phyloP scores from a whole-genome alignment of 1,284 basidiomycete genomes.

The Wallemia mellicola region DNA sequence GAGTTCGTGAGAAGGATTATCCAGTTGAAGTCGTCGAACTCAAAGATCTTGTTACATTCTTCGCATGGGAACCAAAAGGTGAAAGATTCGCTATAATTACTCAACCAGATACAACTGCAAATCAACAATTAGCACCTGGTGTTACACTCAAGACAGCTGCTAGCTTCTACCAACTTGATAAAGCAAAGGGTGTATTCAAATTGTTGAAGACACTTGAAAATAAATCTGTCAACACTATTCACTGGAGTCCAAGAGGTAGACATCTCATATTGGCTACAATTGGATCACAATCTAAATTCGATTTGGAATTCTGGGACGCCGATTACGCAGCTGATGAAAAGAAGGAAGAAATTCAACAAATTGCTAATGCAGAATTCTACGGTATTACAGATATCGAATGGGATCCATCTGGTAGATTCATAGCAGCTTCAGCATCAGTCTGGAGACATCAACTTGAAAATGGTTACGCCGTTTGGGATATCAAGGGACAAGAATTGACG shows the following conservation, averaged over 20 bases:
- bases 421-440: constrained; percentile 73
- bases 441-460: constrained; percentile 93
- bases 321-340: constrained; percentile 60
- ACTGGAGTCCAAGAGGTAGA: constrained; percentile 89
- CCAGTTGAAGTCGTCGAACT: constrained; percentile 94
- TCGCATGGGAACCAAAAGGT: constrained; percentile 95
- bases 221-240: constrained; percentile 77
- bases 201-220: constrained; percentile 50
- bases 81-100: constrained; percentile 74
- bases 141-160: constrained; percentile 86
- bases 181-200: constrained; percentile 78
- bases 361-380: constrained; percentile 85
- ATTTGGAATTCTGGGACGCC: constrained; percentile 96
- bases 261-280: constrained; percentile 88
- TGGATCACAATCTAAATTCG: constrained; percentile 78
- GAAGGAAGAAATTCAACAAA: constrained; percentile 28
- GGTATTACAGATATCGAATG: constrained; percentile 94
- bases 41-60: constrained; percentile 86
- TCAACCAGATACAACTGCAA: constrained; percentile 34
- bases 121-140: constrained; percentile 73
- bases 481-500: constrained; percentile 69
- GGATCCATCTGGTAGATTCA: constrained; percentile 86
- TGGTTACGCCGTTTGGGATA: constrained; percentile 92
- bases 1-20: constrained; percentile 87
- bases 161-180: constrained; percentile 85